phyloP scores from a whole-genome alignment of 2,329 filamentous ascomycete genomes.

The Xylariales sp. region DNA sequence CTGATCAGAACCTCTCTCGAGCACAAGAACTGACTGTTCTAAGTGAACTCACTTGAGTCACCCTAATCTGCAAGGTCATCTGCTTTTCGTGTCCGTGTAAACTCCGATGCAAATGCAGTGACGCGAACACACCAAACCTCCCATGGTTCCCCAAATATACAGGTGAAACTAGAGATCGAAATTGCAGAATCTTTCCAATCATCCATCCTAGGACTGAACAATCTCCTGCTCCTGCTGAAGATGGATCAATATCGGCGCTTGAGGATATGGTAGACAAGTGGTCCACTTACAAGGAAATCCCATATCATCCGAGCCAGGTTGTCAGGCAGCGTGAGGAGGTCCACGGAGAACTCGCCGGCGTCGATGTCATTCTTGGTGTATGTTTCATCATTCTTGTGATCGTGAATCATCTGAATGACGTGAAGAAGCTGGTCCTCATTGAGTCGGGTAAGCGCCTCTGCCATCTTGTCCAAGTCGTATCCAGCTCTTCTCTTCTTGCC shows the following conservation, averaged over 20 bases:
- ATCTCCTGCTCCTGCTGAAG: slow-evolving; percentile 24
- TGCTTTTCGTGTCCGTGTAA: slow-evolving; percentile 4
- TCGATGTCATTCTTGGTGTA: slow-evolving; percentile 98
- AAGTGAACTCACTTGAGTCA: neutral
- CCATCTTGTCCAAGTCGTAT: slow-evolving; percentile 91
- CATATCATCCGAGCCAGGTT: slow-evolving; percentile 86
- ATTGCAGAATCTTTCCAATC: no score
- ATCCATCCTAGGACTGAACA: slow-evolving; percentile 12
- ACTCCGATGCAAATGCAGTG: slow-evolving; percentile 7
- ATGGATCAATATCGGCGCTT: slow-evolving; percentile 10
- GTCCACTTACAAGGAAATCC: slow-evolving; percentile 66
- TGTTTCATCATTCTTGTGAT: slow-evolving; percentile 89
- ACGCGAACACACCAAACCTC: neutral
- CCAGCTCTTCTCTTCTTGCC: slow-evolving; percentile 74
- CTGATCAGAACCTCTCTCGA: no score
- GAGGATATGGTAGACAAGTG: neutral
- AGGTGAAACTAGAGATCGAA: neutral
- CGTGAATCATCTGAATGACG: slow-evolving; percentile 96
- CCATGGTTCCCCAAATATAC: neutral
- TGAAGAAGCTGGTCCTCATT: slow-evolving; percentile 85
- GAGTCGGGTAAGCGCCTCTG: slow-evolving; percentile 83
- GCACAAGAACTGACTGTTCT: no score
- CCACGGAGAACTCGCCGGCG: slow-evolving; percentile 96
- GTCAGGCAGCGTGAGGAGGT: slow-evolving; percentile 95
- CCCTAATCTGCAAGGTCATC: no score